Base-by-base conservation (phyloP, 169 alveolate genomes). In the Ichthyophthirius multifiliis region DNA sequence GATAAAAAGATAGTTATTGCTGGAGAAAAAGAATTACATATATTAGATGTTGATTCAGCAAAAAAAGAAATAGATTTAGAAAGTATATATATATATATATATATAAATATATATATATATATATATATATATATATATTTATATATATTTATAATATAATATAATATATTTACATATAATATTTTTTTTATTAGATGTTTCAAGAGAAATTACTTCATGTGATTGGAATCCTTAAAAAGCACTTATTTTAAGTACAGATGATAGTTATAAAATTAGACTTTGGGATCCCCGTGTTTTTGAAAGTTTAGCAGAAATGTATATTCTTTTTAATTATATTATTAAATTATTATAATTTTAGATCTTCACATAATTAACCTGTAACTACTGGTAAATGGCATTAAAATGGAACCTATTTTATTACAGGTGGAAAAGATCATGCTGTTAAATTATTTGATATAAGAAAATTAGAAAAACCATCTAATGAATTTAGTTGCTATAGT, bases 151-250 rank as follows among this genome's bases (percentile, higher is more conserved):
- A n/a, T n/a, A n/a, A n/a, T n/a, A n/a, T n/a, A n/a, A n/a, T n/a
- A n/a, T n/a, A n/a, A n/a, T n/a, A n/a, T n/a, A n/a, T n/a, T n/a
- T n/a, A n/a, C n/a, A n/a, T n/a, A n/a, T n/a, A n/a, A 0, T 10
- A 1, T 20, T 55, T 23, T 55, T 15, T 9, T 10, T 27, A 18
- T 55, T 1, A 55, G 71, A 55, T 55, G 13, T 27, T 5, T 27
- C 71, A 0, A 55, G 31, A 27, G 71, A 55, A 55, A 55, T 55
- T 20, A 55, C 71, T 9, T 20, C 71, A 0, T 55, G 71, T 55
- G 71, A 55, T 27, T 55, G 71, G 71, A 55, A 55, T 23, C 71
- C 71, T 18, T 27, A 55, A 27, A 55, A 55, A 27, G 71, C 71
- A 1, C 16, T 55, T 3, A 55, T 55, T 55, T 27, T 55, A 3